These are phyloP conservation scores for Arthromyces matolae DNA, from an alignment of 768 basidiomycete species.

Conservation along the genomic window DNA sequence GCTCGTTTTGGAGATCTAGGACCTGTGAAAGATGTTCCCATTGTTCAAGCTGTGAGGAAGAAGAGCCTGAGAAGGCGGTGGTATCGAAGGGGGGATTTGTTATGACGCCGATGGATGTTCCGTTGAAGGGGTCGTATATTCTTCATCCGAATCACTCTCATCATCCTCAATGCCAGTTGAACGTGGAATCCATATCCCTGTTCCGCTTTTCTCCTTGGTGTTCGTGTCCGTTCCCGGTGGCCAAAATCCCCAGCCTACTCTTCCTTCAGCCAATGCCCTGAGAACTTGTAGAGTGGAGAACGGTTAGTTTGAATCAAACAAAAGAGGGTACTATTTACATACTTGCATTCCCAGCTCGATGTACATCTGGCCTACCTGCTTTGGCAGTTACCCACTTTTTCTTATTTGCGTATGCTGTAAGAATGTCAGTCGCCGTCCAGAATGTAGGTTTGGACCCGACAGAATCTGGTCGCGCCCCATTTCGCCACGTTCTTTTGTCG, in stretches of 20 bases:
- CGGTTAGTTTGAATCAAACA: too few species aligned
- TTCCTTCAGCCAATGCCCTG: constrained; percentile 78
- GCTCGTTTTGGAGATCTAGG: constrained; percentile 67
- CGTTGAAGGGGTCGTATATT: constrained; percentile 50
- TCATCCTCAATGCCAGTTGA: constrained; percentile 29
- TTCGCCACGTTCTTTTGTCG: constrained; percentile 81
- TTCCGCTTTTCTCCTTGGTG: constrained; percentile 22
- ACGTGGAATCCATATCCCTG: constrained; percentile 59
- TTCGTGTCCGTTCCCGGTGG: constrained; percentile 49
- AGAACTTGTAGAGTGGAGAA: too few species aligned
- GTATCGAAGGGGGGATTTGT: constrained; percentile 14
- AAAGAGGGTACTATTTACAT: constrained; percentile 39
- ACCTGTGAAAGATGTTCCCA: constrained; percentile 70
- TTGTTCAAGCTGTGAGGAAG: constrained; percentile 38
- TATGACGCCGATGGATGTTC: constrained; percentile 37
- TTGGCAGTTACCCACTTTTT: constrained; percentile 90
- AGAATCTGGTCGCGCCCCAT: constrained; percentile 33
- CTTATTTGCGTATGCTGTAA: constrained; percentile 69
- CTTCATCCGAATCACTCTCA: too few species aligned
- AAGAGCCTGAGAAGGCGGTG: background rate
- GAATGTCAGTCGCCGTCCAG: constrained; percentile 88
- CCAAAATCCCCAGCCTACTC: constrained; percentile 82
- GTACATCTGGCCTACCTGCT: constrained; percentile 83
- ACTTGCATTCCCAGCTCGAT: constrained; percentile 89
- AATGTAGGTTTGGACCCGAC: constrained; percentile 13